A percentile compares a stretch with the other conserved stretches of the same genome.
Conservation (phyloP, 176 grass and related monocot species). For the Oryza rufipogon region DNA sequence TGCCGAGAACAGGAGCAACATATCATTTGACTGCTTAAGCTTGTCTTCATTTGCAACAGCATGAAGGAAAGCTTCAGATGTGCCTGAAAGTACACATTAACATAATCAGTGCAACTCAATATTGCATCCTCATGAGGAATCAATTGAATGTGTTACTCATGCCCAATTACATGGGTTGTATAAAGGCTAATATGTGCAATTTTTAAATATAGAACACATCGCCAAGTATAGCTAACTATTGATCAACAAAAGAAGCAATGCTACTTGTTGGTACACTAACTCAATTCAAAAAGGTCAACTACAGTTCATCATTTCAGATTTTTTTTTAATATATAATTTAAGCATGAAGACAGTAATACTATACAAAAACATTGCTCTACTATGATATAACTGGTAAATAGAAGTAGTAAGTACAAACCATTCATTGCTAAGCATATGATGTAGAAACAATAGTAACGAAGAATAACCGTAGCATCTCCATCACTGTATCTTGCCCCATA, state of each 20-base stretch:
- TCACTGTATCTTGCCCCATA: conserved; percentile 82
- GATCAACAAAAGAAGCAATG: conserved; percentile 15
- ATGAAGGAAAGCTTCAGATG: conserved; percentile 95
- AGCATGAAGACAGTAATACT: background rate
- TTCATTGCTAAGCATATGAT: conserved; percentile 91
- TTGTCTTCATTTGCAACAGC: conserved; percentile 88
- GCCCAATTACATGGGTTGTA: background rate
- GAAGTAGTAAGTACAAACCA: conserved; percentile 52
- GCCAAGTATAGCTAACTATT: background rate
- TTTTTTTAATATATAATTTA: background rate
- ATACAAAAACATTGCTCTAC: conserved; percentile 18
- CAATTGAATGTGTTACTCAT: background rate
- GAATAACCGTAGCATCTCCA: conserved; percentile 73
- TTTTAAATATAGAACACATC: background rate
- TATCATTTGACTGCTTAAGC: conserved; percentile 87
- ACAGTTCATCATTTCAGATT: background rate
- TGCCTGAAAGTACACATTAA: conserved; percentile 60
- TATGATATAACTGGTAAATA: conserved; percentile 25
- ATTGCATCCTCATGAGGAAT: background rate
- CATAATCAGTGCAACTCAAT: background rate
- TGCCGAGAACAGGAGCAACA: conserved; percentile 81
- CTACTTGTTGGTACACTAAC: background rate
- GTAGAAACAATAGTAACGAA: conserved; percentile 96
- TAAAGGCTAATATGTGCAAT: background rate
- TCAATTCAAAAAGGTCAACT: conserved; percentile 22